These are phyloP conservation scores for Phaeoacremonium minimum DNA, from an alignment of 2,329 filamentous ascomycete species.

Conservation along the genomic window DNA sequence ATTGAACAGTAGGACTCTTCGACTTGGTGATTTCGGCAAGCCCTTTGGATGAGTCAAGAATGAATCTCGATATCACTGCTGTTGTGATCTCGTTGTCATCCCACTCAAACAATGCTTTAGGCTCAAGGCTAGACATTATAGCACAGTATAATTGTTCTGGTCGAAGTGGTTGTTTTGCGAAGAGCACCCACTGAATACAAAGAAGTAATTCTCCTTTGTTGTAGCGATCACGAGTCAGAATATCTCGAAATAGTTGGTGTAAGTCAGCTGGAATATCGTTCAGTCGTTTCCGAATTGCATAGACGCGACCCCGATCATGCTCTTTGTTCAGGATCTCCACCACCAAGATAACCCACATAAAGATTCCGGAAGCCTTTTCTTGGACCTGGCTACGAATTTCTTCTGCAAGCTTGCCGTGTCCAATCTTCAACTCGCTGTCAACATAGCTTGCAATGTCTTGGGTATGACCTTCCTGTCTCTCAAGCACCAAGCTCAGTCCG, in stretches of 20 bases:
- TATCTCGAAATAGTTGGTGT: slow-evolving; percentile 42
- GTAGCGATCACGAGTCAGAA: slow-evolving; percentile 39
- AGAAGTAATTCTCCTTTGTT: slow-evolving; percentile 34
- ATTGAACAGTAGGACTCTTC: slow-evolving; percentile 34
- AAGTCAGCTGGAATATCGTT: slow-evolving; percentile 30
- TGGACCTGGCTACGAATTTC: slow-evolving; percentile 1
- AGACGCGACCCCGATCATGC: slow-evolving; percentile 18
- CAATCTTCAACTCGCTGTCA: slow-evolving; percentile 17
- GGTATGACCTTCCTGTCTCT: slow-evolving; percentile 23
- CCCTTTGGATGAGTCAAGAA: slow-evolving; percentile 43
- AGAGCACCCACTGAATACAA: slow-evolving; percentile 51
- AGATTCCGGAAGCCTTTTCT: slow-evolving; percentile 3
- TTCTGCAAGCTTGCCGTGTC: not conserved
- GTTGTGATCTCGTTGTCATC: slow-evolving; percentile 1
- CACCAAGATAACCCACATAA: slow-evolving; percentile 32
- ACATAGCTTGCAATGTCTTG: slow-evolving; percentile 26
- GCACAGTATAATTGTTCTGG: slow-evolving; percentile 36
- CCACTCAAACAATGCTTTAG: not conserved
- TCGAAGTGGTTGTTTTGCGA: slow-evolving; percentile 34
- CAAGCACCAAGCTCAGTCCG: slow-evolving; percentile 20
- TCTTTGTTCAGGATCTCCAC: slow-evolving; percentile 31
- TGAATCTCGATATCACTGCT: slow-evolving; percentile 22
- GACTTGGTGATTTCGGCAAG: slow-evolving; percentile 36
- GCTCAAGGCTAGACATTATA: slow-evolving; percentile 27
- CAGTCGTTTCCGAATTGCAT: slow-evolving; percentile 20